Conservation (phyloP, 257 asterid species). For the Salvia splendens region DNA sequence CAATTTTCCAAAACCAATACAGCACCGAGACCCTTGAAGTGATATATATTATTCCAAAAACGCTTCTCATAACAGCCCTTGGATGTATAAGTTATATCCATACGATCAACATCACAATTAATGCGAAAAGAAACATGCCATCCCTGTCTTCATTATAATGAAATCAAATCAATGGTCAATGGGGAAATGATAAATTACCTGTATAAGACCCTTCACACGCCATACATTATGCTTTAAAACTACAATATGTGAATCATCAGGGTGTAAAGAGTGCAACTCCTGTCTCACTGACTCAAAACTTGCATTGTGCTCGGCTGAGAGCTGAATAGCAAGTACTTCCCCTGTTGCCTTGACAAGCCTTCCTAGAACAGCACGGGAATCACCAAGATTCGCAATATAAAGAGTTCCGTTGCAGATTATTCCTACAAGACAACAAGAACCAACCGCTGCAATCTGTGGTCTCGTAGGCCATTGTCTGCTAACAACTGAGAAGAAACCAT, state of each 20-base stretch:
- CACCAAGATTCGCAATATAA: slow-evolving; percentile 79
- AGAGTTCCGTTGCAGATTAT: slow-evolving; percentile 64
- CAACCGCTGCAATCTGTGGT: slow-evolving; percentile 84
- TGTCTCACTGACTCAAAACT: slow-evolving; percentile 71
- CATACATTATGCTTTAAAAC: slow-evolving; percentile 80
- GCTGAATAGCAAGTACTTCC: slow-evolving; percentile 70
- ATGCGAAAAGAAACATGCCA: neutral
- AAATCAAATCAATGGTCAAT: slow-evolving; percentile 5
- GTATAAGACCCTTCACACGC: slow-evolving; percentile 91
- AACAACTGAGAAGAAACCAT: slow-evolving; percentile 62
- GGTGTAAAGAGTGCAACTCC: slow-evolving; percentile 70
- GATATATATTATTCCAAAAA: neutral
- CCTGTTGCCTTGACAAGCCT: slow-evolving; percentile 68
- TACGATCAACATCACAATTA: neutral
- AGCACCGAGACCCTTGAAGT: neutral
- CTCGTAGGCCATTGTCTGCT: slow-evolving; percentile 56
- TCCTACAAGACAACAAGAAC: slow-evolving; percentile 87
- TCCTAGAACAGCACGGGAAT: slow-evolving; percentile 85
- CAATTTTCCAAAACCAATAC: neutral
- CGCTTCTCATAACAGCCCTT: neutral
- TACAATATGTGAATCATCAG: slow-evolving; percentile 82
- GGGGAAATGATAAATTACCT: slow-evolving; percentile 46
- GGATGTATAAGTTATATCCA: neutral
- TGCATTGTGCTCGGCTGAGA: slow-evolving; percentile 82
- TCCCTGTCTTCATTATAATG: neutral